A percentile compares a stretch with the other conserved stretches of the same genome.
Conservation (phyloP, 257 asterid genomes). For the Scutellaria minor region DNA sequence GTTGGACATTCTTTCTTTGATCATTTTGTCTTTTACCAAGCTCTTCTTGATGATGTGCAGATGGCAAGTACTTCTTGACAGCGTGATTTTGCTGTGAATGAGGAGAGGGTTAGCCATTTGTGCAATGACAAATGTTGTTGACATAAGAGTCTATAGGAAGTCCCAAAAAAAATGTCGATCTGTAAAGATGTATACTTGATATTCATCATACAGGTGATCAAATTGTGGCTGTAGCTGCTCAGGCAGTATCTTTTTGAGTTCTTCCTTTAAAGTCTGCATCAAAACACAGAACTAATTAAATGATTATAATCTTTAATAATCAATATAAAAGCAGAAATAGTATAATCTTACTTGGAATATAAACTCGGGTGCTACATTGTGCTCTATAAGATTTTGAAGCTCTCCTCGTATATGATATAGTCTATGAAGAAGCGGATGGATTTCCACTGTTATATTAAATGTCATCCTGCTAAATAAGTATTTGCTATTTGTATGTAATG, state of each 20-base stretch:
- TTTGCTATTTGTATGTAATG: background rate
- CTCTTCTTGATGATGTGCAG: slow-evolving; percentile 44
- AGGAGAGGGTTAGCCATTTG: slow-evolving; percentile 28
- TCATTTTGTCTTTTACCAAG: slow-evolving; percentile 47
- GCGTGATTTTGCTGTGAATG: slow-evolving; percentile 50
- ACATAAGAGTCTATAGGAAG: background rate
- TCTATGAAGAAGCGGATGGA: slow-evolving; percentile 44
- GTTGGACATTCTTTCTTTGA: slow-evolving; percentile 66
- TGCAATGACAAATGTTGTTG: background rate
- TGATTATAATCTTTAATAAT: slow-evolving; percentile 10
- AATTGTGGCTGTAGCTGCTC: slow-evolving; percentile 56
- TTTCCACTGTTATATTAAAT: slow-evolving; percentile 29
- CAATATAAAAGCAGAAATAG: slow-evolving; percentile 8
- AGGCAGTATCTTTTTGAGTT: slow-evolving; percentile 65
- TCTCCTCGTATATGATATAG: slow-evolving; percentile 73
- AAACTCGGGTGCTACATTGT: slow-evolving; percentile 77
- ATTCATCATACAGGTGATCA: slow-evolving; percentile 55
- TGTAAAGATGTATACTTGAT: slow-evolving; percentile 51
- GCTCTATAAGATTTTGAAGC: slow-evolving; percentile 81
- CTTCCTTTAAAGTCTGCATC: slow-evolving; percentile 64
- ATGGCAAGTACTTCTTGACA: slow-evolving; percentile 36
- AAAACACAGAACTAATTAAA: slow-evolving; percentile 27
- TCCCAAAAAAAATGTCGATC: background rate
- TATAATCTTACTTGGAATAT: slow-evolving; percentile 62
- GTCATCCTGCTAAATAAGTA: background rate